Percentiles rank a stretch among this genome's conserved stretches.
Conservation (phyloP, 257 asterid genomes). For the Mitragyna speciosa region DNA sequence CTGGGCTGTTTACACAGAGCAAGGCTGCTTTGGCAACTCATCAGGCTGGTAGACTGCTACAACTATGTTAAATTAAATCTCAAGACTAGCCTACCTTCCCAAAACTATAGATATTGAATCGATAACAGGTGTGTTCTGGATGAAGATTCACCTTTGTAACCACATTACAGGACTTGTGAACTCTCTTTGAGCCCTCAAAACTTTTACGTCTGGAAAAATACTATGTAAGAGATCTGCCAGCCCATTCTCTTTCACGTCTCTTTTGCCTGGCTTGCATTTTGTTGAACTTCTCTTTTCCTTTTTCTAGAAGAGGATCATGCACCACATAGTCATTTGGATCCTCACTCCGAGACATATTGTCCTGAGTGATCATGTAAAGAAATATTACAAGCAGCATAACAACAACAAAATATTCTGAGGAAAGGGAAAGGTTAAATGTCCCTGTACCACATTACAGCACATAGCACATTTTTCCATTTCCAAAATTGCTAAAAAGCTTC, state of each 20-base stretch:
- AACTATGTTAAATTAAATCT: background rate
- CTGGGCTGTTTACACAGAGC: background rate
- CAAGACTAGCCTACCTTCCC: background rate
- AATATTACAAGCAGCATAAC: background rate
- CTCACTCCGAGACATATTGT: slow-evolving; percentile 79
- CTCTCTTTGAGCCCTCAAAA: background rate
- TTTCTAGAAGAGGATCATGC: slow-evolving; percentile 92
- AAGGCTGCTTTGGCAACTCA: background rate
- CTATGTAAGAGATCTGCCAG: slow-evolving; percentile 82
- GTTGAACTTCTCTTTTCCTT: slow-evolving; percentile 96
- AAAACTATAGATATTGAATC: background rate
- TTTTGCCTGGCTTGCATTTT: slow-evolving; percentile 83
- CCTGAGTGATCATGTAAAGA: slow-evolving; percentile 42
- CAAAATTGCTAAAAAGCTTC: background rate
- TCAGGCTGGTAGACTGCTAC: background rate
- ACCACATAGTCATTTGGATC: slow-evolving; percentile 88
- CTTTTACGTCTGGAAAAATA: background rate
- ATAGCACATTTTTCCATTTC: background rate
- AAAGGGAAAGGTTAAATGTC: background rate
- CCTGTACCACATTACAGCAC: background rate
- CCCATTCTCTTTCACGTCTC: slow-evolving; percentile 90
- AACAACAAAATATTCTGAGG: background rate
- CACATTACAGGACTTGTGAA: background rate
- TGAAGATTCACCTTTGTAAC: background rate
- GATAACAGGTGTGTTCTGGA: background rate